Conservation (phyloP, 1,284 basidiomycete species). For the Tylopilus sp. region DNA sequence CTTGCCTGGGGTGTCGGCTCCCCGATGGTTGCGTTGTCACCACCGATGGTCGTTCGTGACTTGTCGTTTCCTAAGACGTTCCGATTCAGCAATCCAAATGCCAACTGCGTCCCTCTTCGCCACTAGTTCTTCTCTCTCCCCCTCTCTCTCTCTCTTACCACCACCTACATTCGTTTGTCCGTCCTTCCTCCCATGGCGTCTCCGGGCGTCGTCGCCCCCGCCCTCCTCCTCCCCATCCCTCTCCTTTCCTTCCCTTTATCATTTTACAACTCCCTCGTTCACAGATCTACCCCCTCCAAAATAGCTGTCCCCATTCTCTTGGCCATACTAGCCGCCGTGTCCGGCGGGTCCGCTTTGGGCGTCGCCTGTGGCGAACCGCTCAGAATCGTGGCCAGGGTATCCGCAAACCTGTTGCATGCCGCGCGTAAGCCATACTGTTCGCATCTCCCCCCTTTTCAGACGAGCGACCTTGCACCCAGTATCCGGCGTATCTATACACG, state of each 20-base stretch:
- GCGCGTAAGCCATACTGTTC: constrained; percentile 16
- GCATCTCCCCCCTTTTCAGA: background rate
- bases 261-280: constrained; percentile 9
- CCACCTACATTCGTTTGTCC: constrained; percentile 19
- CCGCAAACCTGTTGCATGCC: constrained; percentile 19
- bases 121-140: background rate
- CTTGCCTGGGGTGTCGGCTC: too few species aligned
- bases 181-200: constrained; percentile 28
- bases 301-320: constrained; percentile 18
- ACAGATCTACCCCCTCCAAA: constrained; percentile 7
- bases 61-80: constrained; percentile 11
- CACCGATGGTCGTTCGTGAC: too few species aligned
- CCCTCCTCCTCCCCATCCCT: constrained; percentile 27
- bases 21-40: too few species aligned
- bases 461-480: constrained; percentile 12
- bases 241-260: constrained; percentile 19
- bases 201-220: constrained; percentile 23
- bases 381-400: constrained; percentile 15
- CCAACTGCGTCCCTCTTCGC: constrained; percentile 11
- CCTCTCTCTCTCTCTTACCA: constrained; percentile 6
- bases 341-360: constrained; percentile 22
- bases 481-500: constrained; percentile 26
- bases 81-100: constrained; percentile 21
- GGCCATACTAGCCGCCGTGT: constrained; percentile 22
- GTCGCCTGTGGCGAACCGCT: constrained; percentile 17